Evolutionary conservation across 2,329 filamentous ascomycete species (phyloP), one percentile per base, ranked within the genome.

Genomic region (Colletotrichum agaves): DNA sequence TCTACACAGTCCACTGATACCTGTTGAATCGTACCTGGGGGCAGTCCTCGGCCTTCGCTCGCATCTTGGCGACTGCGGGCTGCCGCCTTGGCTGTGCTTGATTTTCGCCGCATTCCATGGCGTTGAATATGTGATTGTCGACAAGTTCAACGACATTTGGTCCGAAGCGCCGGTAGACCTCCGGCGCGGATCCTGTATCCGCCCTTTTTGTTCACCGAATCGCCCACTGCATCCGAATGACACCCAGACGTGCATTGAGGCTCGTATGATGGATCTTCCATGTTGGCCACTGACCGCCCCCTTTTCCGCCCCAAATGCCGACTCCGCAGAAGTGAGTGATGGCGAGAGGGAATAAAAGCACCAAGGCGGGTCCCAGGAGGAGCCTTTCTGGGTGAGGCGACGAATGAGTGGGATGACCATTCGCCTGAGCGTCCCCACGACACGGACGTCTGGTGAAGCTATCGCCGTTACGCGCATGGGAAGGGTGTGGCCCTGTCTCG

Each of bases 101-200:
- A 19, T 67, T 67, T 64, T 64, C 64, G 64, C 64, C 64, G 61
- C 64, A 67, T 55, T 64, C 44, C 64, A 67, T 67, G 64, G 64
- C 64, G 17, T 47, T 19, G n/a, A 21, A n/a, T 31, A 47, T 47
- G 47, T 65, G 63, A 47, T 55, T 19, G 27, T 10, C 13, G 41
- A 39, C 21, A 35, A 11, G 21, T 55, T 55, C 53, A 49, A 64
- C 64, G 61, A 64, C 64, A 49, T 33, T 39, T 55, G 39, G 39
- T 27, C 35, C 17, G 19, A 61, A 27, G 35, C 52, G 46, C 46
- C 46, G 31, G 4, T 47, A 33, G 31, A 21, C 17, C 35, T 13
- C 15, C 10, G 7, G 49, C 52, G 56, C 15, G 62, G 47, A 47
- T 27, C 11, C 19, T 4, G 13, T 37, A 11, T n/a, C 15, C 19